Evolutionary conservation across 164 flowering plant species (phyloP).

Genomic region (Amborella trichopoda): DNA sequence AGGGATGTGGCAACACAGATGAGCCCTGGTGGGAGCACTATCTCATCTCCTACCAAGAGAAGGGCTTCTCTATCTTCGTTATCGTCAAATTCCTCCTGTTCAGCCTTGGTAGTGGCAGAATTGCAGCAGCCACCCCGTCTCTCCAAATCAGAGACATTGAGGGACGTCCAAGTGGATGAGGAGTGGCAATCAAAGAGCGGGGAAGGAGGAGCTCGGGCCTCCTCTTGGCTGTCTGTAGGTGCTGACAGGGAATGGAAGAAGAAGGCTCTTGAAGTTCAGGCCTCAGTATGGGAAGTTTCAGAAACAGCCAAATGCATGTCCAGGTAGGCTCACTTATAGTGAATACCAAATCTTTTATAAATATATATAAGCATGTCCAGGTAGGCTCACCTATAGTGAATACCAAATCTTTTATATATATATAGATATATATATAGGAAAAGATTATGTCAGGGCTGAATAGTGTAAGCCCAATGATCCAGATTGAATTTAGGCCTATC

Average conservation of each 20-base stretch:
- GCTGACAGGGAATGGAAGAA: conserved; percentile 33
- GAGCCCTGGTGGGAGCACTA: conserved; percentile 73
- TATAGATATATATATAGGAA: conserved; percentile 57
- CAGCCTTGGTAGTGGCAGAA: conserved; percentile 48
- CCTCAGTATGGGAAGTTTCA: conserved; percentile 58
- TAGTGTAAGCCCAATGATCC: no score
- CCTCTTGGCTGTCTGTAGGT: no score
- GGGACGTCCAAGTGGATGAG: conserved; percentile 83
- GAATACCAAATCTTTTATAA: no score
- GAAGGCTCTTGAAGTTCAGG: conserved; percentile 31
- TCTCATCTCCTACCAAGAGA: conserved; percentile 44
- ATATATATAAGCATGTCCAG: conserved; percentile 47
- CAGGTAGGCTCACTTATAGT: conserved; percentile 42
- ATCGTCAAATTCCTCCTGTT: conserved; percentile 22
- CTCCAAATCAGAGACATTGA: conserved; percentile 40
- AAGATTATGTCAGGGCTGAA: no score
- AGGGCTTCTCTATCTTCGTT: conserved; percentile 29
- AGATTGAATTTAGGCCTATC: no score
- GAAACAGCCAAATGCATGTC: conserved; percentile 48
- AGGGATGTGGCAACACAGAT: conserved; percentile 96
- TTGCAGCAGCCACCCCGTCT: conserved; percentile 21
- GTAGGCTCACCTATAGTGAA: conserved; percentile 32
- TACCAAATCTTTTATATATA: conserved; percentile 45
- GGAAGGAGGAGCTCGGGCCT: neutral
- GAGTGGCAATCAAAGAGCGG: neutral